A percentile compares a stretch with the other conserved stretches of the same genome.
Conservation (phyloP, 495 filamentous ascomycete species). For the Achaetomiella virescens region DNA sequence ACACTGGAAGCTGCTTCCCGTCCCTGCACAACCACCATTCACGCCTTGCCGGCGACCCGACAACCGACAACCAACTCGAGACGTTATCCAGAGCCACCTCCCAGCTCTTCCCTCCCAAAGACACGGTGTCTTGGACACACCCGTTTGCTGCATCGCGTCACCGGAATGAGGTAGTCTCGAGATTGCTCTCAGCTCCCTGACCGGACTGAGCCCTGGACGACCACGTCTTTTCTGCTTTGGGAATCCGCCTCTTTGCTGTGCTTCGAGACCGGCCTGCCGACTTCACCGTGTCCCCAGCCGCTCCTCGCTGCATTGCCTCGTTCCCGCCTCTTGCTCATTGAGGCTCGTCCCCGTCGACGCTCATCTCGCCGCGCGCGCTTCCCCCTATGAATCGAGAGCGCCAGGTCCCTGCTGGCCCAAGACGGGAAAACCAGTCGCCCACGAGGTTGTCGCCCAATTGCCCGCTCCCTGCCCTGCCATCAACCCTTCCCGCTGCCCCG, state of each 20-base stretch:
- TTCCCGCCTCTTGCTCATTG: constrained; percentile 1
- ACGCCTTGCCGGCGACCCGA: constrained; percentile 16
- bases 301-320: not conserved
- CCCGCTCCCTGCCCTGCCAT: not conserved
- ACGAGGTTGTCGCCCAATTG: constrained; percentile 29
- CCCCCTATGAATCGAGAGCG: constrained; percentile 49
- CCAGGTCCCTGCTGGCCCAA: constrained; percentile 48
- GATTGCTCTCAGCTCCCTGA: constrained; percentile 47
- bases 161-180: constrained; percentile 48
- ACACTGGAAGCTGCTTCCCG: not conserved
- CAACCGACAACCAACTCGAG: constrained; percentile 7
- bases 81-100: constrained; percentile 6
- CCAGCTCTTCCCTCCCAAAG: not conserved
- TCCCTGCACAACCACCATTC: constrained; percentile 4
- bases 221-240: constrained; percentile 2
- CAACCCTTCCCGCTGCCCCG: not conserved
- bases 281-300: not conserved
- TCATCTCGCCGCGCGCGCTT: constrained; percentile 8
- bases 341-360: not conserved
- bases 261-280: not conserved
- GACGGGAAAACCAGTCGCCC: constrained; percentile 49
- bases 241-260: constrained; percentile 13
- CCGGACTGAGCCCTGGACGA: constrained; percentile 42
- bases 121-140: constrained; percentile 12
- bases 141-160: constrained; percentile 18